phyloP scores from a whole-genome alignment of 2,329 filamentous ascomycete species.

The Aspergillus transmontanensis region DNA sequence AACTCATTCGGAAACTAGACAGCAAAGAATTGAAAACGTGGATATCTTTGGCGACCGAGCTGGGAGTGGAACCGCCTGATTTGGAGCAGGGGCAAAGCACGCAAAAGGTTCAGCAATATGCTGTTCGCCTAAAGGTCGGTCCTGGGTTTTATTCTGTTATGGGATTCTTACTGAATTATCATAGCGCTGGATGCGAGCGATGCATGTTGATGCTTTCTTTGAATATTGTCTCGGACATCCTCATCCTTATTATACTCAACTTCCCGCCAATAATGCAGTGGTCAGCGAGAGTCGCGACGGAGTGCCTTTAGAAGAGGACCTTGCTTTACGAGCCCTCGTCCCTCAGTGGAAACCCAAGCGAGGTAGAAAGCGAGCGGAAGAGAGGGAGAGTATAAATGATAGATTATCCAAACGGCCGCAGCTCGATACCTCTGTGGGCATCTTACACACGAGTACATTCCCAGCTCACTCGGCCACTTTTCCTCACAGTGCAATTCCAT shows the following conservation, averaged over 20 bases:
- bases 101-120: conserved; percentile 94
- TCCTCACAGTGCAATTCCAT: conserved; percentile 54
- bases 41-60: conserved; percentile 80
- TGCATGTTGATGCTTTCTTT: conserved; percentile 94
- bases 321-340: conserved; percentile 80
- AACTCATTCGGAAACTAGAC: conserved; percentile 77
- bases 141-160: neutral
- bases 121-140: conserved; percentile 81
- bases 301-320: conserved; percentile 82
- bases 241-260: conserved; percentile 77
- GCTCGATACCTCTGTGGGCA: conserved; percentile 56
- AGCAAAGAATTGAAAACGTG: conserved; percentile 87
- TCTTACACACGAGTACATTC: conserved; percentile 45
- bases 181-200: conserved; percentile 93
- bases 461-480: conserved; percentile 51
- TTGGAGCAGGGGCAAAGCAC: conserved; percentile 81
- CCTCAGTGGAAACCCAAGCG: conserved; percentile 70
- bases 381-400: conserved; percentile 62
- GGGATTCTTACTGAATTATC: neutral
- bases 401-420: conserved; percentile 61
- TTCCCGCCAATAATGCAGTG: conserved; percentile 67
- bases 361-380: conserved; percentile 63
- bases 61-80: conserved; percentile 87
- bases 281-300: conserved; percentile 73
- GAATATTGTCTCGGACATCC: conserved; percentile 79